phyloP scores from a whole-genome alignment of 163 green algal species.

The Scenedesmus sp. region DNA sequence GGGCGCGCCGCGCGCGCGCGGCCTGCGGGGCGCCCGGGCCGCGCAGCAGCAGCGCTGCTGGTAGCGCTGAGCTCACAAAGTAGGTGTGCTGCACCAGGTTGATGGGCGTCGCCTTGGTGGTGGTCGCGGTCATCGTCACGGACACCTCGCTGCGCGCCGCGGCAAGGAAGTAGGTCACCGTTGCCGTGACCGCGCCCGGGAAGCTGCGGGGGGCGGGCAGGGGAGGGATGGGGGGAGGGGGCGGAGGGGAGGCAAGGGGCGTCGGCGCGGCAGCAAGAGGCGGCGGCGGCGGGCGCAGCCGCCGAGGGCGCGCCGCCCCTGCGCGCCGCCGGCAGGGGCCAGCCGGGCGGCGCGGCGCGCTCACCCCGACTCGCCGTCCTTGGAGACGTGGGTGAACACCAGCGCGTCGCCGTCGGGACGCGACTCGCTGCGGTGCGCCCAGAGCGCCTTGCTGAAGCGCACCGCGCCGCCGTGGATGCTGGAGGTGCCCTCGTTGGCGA shows the following conservation, averaged over 20 bases:
- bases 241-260: too few species aligned
- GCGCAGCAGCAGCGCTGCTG: too few species aligned
- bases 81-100: constrained; percentile 43
- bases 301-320: too few species aligned
- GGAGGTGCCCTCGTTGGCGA: constrained; percentile 15
- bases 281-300: too few species aligned
- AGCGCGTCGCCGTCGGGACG: background rate
- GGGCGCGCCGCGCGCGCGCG: too few species aligned
- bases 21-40: too few species aligned
- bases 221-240: too few species aligned
- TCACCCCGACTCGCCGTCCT: constrained; percentile 11
- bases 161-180: constrained; percentile 18
- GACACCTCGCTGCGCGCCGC: background rate
- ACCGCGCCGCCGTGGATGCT: constrained; percentile 27
- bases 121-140: constrained; percentile 20
- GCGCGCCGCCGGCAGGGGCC: too few species aligned
- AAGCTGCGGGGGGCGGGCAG: constrained; percentile 6
- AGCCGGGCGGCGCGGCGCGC: too few species aligned
- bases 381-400: constrained; percentile 3
- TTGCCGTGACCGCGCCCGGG: constrained; percentile 1
- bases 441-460: constrained; percentile 23
- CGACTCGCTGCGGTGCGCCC: background rate
- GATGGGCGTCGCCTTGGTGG: constrained; percentile 28
- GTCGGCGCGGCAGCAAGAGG: too few species aligned
- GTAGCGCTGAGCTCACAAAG: too few species aligned